Percentiles rank a stretch among this genome's conserved stretches.
phyloP scores from a whole-genome alignment of 2,329 filamentous ascomycete species.

The Botrytis fragariae region DNA sequence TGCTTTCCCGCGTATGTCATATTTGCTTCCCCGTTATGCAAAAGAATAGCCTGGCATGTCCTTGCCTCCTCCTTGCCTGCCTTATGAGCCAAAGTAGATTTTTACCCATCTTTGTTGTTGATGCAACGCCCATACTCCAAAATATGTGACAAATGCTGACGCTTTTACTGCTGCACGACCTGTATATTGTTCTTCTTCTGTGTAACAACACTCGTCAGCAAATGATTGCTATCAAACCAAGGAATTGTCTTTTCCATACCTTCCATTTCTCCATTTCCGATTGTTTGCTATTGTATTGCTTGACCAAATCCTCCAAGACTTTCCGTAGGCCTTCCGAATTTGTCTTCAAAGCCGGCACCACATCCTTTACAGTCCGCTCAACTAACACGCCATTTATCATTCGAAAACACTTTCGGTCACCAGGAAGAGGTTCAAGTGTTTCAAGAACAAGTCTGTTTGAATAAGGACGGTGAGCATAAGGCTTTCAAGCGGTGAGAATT shows the following conservation, averaged over 20 bases:
- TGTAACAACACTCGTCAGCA: slow-evolving; percentile 31
- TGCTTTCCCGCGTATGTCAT: slow-evolving; percentile 30
- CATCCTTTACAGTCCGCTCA: slow-evolving; percentile 89
- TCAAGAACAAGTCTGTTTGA: slow-evolving; percentile 81
- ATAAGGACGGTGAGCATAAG: slow-evolving; percentile 41
- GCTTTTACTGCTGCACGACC: slow-evolving; percentile 69
- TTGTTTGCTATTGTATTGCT: slow-evolving; percentile 94
- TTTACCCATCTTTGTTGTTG: slow-evolving; percentile 26
- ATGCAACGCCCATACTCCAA: slow-evolving; percentile 30
- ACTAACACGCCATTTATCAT: slow-evolving; percentile 97
- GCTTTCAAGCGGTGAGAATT: slow-evolving; percentile 30
- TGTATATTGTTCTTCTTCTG: slow-evolving; percentile 90
- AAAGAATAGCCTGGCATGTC: slow-evolving; percentile 9
- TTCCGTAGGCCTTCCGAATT: slow-evolving; percentile 93
- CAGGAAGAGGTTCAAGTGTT: slow-evolving; percentile 77
- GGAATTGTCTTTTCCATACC: slow-evolving; percentile 54
- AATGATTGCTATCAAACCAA: not conserved
- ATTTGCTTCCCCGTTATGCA: slow-evolving; percentile 25
- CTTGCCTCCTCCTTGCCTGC: slow-evolving; percentile 28
- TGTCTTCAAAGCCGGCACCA: slow-evolving; percentile 85
- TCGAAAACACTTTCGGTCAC: slow-evolving; percentile 93
- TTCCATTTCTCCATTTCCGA: slow-evolving; percentile 98
- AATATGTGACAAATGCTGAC: slow-evolving; percentile 23
- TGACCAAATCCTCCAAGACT: slow-evolving; percentile 89
- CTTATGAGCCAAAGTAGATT: slow-evolving; percentile 27